phyloP scores from a whole-genome alignment of 306 rosid genomes.

The Biancaea sappan region DNA sequence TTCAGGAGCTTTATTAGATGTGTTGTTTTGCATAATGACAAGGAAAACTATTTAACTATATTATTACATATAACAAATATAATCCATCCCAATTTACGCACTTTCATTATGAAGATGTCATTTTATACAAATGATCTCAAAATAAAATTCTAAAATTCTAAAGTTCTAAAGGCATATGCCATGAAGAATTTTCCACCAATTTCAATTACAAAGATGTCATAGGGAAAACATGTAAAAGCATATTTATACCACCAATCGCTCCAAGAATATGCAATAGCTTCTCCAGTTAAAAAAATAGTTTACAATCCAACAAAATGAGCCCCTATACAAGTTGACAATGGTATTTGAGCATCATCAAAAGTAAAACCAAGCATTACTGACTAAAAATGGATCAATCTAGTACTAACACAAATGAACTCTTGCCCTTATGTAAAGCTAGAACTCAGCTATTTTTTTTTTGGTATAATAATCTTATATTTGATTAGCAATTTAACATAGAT shows the following conservation, averaged over 20 bases:
- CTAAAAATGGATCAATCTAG: background rate
- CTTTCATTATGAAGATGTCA: background rate
- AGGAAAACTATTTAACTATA: background rate
- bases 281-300: background rate
- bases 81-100: no score
- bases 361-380: background rate
- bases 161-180: background rate
- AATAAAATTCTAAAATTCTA: background rate
- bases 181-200: background rate
- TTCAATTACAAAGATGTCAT: background rate
- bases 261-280: background rate
- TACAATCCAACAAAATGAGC: background rate
- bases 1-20: conserved; percentile 90
- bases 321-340: background rate
- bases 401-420: background rate
- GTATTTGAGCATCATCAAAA: background rate
- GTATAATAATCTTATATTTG: background rate
- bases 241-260: background rate
- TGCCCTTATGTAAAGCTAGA: background rate
- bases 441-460: background rate
- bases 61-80: background rate
- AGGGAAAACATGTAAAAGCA: background rate
- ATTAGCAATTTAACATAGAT: background rate
- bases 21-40: conserved; percentile 44
- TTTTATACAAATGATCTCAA: background rate